Percentiles rank a stretch among this genome's conserved stretches.
These are phyloP conservation scores for Meyerozyma smithsonii DNA, from an alignment of 1,139 yeast species.

Conservation along the genomic window DNA sequence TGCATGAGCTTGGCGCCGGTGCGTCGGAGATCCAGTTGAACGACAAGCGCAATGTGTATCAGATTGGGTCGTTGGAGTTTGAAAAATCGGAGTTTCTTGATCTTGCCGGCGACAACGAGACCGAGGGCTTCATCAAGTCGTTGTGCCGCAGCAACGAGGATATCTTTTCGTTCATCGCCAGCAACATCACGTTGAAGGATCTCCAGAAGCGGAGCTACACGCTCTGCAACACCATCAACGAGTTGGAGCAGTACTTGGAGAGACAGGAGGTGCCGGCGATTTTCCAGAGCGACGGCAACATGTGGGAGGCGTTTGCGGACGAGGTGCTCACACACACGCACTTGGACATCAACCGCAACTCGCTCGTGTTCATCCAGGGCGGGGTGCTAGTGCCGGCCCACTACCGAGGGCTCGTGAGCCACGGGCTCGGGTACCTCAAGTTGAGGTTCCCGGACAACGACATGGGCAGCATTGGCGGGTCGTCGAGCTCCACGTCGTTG, in stretches of 20 bases:
- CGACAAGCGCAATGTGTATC: constrained; percentile 32
- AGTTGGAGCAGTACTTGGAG: constrained; percentile 31
- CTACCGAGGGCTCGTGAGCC: constrained; percentile 22
- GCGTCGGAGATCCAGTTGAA: constrained; percentile 7
- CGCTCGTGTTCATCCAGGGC: constrained; percentile 23
- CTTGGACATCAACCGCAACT: constrained; percentile 30
- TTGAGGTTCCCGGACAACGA: constrained; percentile 24
- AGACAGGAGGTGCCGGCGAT: constrained; percentile 38
- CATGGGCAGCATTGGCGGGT: background rate
- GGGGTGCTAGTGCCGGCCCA: constrained; percentile 12
- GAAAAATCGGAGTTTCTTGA: constrained; percentile 47
- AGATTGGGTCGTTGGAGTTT: constrained; percentile 52
- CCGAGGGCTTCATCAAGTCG: constrained; percentile 49
- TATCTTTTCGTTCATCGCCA: constrained; percentile 41
- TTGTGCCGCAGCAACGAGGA: constrained; percentile 42
- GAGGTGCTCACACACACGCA: constrained; percentile 28
- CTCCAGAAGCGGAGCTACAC: constrained; percentile 43
- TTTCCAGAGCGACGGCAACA: constrained; percentile 21
- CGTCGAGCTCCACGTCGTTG: background rate
- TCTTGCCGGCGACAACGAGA: constrained; percentile 42
- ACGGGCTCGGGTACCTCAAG: constrained; percentile 30
- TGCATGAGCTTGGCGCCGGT: background rate
- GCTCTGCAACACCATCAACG: constrained; percentile 31
- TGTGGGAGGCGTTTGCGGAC: constrained; percentile 33
- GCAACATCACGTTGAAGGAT: constrained; percentile 44